Evolutionary conservation across 768 basidiomycete genomes (phyloP), one percentile per base, ranked within the genome.

Genomic region (Termitomyces sp.): DNA sequence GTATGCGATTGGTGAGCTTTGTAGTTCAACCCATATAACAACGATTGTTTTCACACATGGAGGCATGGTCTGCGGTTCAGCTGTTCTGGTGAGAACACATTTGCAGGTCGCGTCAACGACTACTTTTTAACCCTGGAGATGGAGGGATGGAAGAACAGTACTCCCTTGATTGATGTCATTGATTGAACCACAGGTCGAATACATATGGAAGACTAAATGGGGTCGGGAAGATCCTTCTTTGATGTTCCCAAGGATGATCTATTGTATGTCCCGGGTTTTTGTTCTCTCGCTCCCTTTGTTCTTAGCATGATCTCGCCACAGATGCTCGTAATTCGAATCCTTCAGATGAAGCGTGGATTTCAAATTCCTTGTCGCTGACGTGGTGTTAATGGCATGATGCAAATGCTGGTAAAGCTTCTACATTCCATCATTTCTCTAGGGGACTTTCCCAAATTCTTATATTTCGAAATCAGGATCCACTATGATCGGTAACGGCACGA

Each of bases 151-250:
- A 55, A 19, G 3, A 30, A 28, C 1, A 14, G n/a, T 27, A 9
- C 7, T 52, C 16, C 41, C 30, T n/a, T n/a, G n/a, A 16, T 35
- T 48, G 2, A 32, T n/a, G 14, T 12, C n/a, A 7, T 52, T 47
- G 17, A 46, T 8, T 5, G n/a, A 48, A 10, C 3, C 19, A 10
- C 19, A 70, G 62, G 58, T 66, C 37, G 51, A 60, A 28, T 54
- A 59, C 23, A 54, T 70, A 21, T 70, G 69, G 69, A 55, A 62
- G 19, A 47, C 65, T 4, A 55, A 46, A 27, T 66, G 65, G 66
- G 63, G 60, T 61, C 23, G 63, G 53, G 10, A 70, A 67, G 41
- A 43, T 64, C n/a, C 54, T 66, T 70, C 39, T 39, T 67, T n/a
- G 68, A 70, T 55, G 58, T 63, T 7, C 54, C 62, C 28, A 10